Evolutionary conservation across 1,139 yeast species (phyloP), one percentile per base, ranked within the genome.

Genomic region (Nakaseomyces glabratus): DNA sequence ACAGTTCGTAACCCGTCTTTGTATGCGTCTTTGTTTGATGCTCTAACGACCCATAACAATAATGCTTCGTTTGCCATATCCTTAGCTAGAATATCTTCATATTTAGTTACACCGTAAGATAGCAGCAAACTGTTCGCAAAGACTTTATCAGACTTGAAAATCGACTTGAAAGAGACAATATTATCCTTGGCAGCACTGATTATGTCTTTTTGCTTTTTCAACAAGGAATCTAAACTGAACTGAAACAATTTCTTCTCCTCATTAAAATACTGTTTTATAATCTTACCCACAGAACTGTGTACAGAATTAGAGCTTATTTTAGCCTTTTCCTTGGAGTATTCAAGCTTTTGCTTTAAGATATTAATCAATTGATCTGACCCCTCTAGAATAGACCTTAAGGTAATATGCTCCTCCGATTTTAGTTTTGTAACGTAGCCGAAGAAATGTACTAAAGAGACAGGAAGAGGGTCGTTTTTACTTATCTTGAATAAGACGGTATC

Each of bases 41-140:
- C 68, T 41, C 86, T 63, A 31, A 80, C 71, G 20, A 80, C 61
- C 71, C 78, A 81, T 29, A 80, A 54, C 11, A 78, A 54, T 60
- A 82, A 63, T 4, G 73, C 69, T 46, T 76, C 81, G 43, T 76
- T 79, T 41, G 73, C 63, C 33, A 75, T 63, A 34, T 67, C 65
- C 21, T 59, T 55, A 6, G 64, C 63, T 1, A 69, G 48, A 11
- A 79, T 49, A 25, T 70, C 72, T 8, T 73, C 77, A 46, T 68
- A 76, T 11, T 67, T 62, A 2, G 69, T 56, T 8, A 75, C 67
- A 4, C 85, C 86, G 47, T 77, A 67, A 1, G 71, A 61, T 13
- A 76, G 55, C 14, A 75, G 55, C 20, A 80, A 55, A 2, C 82
- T 67, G 42, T 71, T 72, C 20, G 71, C 71, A 46, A 79, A 76